Base-by-base conservation (phyloP, 73 alveolate species). In the Tetrahymena malaccensis region DNA sequence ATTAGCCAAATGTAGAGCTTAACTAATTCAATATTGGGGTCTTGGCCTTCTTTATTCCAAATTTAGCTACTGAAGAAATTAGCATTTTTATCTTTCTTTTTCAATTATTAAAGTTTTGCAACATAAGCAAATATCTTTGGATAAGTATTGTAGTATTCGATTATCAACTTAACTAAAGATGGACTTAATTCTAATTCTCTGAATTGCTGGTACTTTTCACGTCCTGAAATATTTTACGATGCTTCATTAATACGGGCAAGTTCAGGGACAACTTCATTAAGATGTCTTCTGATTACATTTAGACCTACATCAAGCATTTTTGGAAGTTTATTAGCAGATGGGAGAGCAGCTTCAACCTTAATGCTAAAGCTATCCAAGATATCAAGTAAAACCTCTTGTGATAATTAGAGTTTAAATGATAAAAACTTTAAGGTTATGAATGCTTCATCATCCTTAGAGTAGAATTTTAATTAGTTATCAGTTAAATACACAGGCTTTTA, bases 231-330 rank as follows among this genome's bases (percentile, higher is more conserved):
- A 95, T 95, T 55, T 35, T 85, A 43, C 43, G 93, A 83, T 55
- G 97, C 97, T 93, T 95, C 38, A 50, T 93, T 94, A 38, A 95
- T 85, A 85, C 95, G 83, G 3, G 94, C 97, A 55, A 95, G 85
- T 43, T 95, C 97, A 44, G 97, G 97, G 4, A 95, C 97, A 70
- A 95, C 56, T 93, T 50, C 37, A 95, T 95, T 95, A 15, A 43
- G 84, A 50, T 89, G 56, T 95, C 95, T 85, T 85, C 94, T 95
- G 13, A 95, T 95, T 5, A 95, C 35, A 89, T 95, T 95, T 33
- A 95, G 43, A 55, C 97, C 97, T 31, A 95, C 85, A 33, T 95
- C 97, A 50, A 95, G 55, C 84, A 43, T 43, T 10, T 95, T 94
- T 19, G 97, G 94, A 31, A 95, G 55, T 21, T 85, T 85, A n/a